Conservation (phyloP, 352 stramenopile genomes). For the Plasmopara viticola region DNA sequence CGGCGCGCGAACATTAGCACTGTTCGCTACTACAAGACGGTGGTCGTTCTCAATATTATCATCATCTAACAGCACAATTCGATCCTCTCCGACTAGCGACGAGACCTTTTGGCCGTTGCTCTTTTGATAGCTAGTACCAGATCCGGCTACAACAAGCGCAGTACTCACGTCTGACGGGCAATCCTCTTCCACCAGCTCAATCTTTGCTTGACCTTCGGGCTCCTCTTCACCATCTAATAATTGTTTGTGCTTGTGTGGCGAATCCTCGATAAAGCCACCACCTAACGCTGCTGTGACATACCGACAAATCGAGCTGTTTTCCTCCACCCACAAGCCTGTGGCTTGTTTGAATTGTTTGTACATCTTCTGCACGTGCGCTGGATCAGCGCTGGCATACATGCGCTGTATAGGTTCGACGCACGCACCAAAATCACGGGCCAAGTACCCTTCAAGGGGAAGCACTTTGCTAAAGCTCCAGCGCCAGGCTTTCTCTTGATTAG, state of each 20-base stretch:
- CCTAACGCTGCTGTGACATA: slow-evolving; percentile 68
- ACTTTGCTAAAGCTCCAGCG: slow-evolving; percentile 84
- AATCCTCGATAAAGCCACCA: slow-evolving; percentile 55
- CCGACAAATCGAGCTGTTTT: slow-evolving; percentile 78
- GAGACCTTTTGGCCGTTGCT: slow-evolving; percentile 15
- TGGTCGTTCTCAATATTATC: slow-evolving; percentile 31
- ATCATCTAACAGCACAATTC: slow-evolving; percentile 35
- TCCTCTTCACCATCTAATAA: slow-evolving; percentile 30
- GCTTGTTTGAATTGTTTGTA: slow-evolving; percentile 82
- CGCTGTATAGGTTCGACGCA: slow-evolving; percentile 80
- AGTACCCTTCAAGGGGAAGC: slow-evolving; percentile 71
- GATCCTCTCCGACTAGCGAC: slow-evolving; percentile 15
- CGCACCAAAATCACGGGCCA: slow-evolving; percentile 78
- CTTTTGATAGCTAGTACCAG: slow-evolving; percentile 1
- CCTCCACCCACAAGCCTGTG: slow-evolving; percentile 78
- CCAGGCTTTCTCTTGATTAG: slow-evolving; percentile 81
- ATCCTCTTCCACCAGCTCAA: slow-evolving; percentile 39
- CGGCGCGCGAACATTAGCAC: slow-evolving; percentile 16
- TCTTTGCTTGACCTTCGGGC: slow-evolving; percentile 26
- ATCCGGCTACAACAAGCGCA: slow-evolving; percentile 29
- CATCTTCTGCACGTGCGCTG: slow-evolving; percentile 77
- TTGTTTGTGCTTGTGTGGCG: slow-evolving; percentile 27
- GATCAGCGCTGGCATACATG: slow-evolving; percentile 82
- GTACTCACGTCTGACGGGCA: slow-evolving; percentile 21
- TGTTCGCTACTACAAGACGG: slow-evolving; percentile 37